Conservation (phyloP, 2,329 filamentous ascomycete species). For the Bertia moriformis region DNA sequence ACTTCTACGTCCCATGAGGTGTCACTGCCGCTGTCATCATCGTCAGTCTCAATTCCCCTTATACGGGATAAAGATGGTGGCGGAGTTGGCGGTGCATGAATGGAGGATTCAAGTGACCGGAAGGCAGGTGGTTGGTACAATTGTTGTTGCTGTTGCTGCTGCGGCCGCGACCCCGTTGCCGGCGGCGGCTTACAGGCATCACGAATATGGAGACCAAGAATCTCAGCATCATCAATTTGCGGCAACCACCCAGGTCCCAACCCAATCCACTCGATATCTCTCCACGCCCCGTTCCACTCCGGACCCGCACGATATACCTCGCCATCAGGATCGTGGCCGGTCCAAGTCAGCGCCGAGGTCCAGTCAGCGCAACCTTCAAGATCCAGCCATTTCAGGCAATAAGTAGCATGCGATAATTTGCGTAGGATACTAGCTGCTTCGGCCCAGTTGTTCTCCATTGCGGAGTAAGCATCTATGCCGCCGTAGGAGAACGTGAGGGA, state of each 20-base stretch:
- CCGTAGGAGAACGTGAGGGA: slow-evolving; percentile 27
- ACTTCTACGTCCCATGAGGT: neutral
- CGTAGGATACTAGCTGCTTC: slow-evolving; percentile 40
- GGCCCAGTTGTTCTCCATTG: slow-evolving; percentile 28
- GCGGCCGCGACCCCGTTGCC: too few relatives aligned
- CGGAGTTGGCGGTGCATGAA: neutral
- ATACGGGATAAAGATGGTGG: too few relatives aligned
- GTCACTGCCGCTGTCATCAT: slow-evolving; percentile 12
- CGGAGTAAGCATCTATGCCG: slow-evolving; percentile 34
- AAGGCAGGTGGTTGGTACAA: too few relatives aligned
- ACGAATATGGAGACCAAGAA: too few relatives aligned
- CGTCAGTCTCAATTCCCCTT: too few relatives aligned
- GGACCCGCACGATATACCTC: slow-evolving; percentile 2
- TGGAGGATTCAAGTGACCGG: neutral
- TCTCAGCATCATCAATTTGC: neutral
- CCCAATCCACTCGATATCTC: neutral
- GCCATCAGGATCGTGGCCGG: slow-evolving; percentile 12
- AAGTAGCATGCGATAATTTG: slow-evolving; percentile 35
- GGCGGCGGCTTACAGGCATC: too few relatives aligned
- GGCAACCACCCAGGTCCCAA: neutral
- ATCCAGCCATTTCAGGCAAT: slow-evolving; percentile 46
- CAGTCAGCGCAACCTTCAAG: slow-evolving; percentile 42
- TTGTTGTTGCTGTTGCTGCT: too few relatives aligned
- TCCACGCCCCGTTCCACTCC: neutral
- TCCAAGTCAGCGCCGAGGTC: slow-evolving; percentile 33